phyloP scores from a whole-genome alignment of 2,329 filamentous ascomycete genomes.

The Monilinia polystroma region DNA sequence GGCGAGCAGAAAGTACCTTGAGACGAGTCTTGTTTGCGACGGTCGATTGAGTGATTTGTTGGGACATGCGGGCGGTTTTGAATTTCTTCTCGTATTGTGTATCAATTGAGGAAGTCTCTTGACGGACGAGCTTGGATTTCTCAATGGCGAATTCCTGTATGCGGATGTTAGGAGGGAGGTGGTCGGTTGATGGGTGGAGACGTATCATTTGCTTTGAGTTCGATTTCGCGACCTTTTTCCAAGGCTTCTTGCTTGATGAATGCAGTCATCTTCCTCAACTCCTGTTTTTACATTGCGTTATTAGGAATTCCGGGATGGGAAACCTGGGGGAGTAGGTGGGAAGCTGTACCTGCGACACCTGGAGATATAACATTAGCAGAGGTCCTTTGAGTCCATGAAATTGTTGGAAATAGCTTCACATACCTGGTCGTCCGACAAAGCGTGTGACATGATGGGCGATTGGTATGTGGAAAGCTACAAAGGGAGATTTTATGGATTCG shows the following conservation, averaged over 20 bases:
- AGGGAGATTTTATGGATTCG: constrained; percentile 21
- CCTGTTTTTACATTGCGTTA: constrained; percentile 41
- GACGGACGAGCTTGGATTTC: constrained; percentile 96
- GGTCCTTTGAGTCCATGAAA: constrained; percentile 10
- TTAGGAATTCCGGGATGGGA: background rate
- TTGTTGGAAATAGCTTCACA: constrained; percentile 27
- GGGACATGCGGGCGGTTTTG: constrained; percentile 96
- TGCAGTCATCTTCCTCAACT: constrained; percentile 99
- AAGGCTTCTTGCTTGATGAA: constrained; percentile 99
- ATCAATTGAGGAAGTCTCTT: constrained; percentile 93
- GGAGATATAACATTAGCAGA: constrained; percentile 33
- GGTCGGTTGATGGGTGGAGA: constrained; percentile 4
- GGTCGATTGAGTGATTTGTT: constrained; percentile 97
- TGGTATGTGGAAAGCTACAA: constrained; percentile 23
- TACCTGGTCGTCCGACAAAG: constrained; percentile 97
- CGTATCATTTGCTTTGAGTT: constrained; percentile 89
- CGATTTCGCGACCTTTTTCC: constrained; percentile 96
- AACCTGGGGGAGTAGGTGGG: background rate
- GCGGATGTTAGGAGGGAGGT: constrained; percentile 17
- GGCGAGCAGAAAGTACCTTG: constrained; percentile 79
- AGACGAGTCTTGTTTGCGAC: constrained; percentile 95
- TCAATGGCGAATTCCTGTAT: constrained; percentile 86
- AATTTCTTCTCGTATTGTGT: constrained; percentile 96
- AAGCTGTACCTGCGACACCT: constrained; percentile 71
- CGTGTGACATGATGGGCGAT: constrained; percentile 79